Conservation (phyloP, 2,329 filamentous ascomycete genomes). For the Diaporthe vexans region DNA sequence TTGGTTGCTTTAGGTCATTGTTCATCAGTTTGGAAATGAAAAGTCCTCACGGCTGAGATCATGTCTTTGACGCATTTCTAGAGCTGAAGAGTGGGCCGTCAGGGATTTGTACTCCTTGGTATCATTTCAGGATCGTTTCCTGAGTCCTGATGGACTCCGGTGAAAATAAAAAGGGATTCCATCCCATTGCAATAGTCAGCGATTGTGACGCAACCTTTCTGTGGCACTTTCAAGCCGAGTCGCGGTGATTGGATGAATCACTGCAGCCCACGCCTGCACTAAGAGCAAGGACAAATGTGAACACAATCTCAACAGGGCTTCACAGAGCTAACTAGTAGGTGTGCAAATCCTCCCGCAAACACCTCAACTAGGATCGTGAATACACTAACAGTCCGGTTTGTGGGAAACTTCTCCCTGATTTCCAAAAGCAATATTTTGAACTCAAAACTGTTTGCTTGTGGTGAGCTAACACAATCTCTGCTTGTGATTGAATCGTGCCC, state of each 20-base stretch:
- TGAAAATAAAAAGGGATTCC: neutral
- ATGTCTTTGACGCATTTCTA: neutral
- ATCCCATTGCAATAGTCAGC: neutral
- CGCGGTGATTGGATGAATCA: too few relatives aligned
- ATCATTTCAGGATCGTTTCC: neutral
- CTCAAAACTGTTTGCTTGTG: too few relatives aligned
- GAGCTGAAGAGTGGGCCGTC: neutral
- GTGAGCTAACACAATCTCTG: too few relatives aligned
- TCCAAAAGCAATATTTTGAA: too few relatives aligned
- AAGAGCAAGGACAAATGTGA: neutral
- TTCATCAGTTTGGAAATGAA: constrained; percentile 3
- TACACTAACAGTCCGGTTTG: too few relatives aligned
- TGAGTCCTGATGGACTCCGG: neutral
- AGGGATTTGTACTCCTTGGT: neutral
- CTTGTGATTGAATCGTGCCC: neutral
- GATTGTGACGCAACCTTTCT: neutral
- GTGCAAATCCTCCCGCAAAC: neutral
- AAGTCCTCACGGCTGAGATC: neutral
- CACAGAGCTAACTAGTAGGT: neutral
- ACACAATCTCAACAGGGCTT: neutral
- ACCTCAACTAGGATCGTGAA: too few relatives aligned
- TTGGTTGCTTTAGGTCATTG: constrained; percentile 36
- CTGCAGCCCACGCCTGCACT: neutral
- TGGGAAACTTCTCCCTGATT: too few relatives aligned
- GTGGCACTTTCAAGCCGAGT: neutral